Evolutionary conservation across 2,329 filamentous ascomycete genomes (phyloP).

Genomic region (Pezicula radicicola): DNA sequence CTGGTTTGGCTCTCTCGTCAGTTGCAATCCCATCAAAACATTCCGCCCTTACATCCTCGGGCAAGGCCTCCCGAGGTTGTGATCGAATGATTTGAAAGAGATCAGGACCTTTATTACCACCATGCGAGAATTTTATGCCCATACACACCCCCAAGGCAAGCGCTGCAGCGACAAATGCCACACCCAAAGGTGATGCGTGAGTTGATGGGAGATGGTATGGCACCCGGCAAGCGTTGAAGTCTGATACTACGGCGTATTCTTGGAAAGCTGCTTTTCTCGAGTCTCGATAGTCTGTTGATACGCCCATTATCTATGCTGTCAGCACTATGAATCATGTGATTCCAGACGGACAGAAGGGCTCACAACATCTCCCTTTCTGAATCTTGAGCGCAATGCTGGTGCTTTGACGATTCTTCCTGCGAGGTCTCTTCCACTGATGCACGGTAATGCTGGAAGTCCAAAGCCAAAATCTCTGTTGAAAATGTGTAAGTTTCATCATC

Average conservation of each 20-base stretch:
- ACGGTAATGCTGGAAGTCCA: constrained; percentile 25
- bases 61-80: constrained; percentile 45
- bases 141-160: constrained; percentile 67
- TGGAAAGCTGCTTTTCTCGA: constrained; percentile 27
- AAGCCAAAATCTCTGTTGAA: constrained; percentile 41
- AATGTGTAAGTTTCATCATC: constrained; percentile 50
- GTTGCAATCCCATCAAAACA: constrained; percentile 53
- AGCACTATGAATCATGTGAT: constrained; percentile 13
- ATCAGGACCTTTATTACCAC: constrained; percentile 49
- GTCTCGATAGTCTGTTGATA: constrained; percentile 29
- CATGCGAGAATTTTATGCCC: constrained; percentile 58
- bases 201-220: constrained; percentile 14
- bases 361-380: constrained; percentile 54
- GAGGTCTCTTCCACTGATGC: constrained; percentile 46
- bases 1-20: constrained; percentile 50
- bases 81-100: constrained; percentile 47
- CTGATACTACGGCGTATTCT: constrained; percentile 49
- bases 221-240: constrained; percentile 26
- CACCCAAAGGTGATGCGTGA: constrained; percentile 25
- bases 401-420: constrained; percentile 59
- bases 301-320: constrained; percentile 29
- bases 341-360: constrained; percentile 12
- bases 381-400: constrained; percentile 37
- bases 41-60: constrained; percentile 60
- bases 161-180: constrained; percentile 55